These are phyloP conservation scores for Fusarium protoensiforme DNA, from an alignment of 2,329 filamentous ascomycete species.

Conservation along the genomic window DNA sequence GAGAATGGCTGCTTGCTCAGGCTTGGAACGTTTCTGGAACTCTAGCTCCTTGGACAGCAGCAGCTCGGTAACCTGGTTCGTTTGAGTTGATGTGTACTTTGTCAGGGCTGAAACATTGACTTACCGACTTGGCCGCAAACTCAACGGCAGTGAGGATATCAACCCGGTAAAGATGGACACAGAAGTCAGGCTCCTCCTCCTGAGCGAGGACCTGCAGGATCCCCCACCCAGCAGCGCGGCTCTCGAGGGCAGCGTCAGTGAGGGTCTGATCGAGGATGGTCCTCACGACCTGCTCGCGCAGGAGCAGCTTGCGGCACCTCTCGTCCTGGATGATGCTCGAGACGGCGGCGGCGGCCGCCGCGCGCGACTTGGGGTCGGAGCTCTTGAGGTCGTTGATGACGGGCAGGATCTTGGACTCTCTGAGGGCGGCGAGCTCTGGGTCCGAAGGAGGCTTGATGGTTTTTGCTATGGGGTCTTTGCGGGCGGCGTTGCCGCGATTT, in stretches of 20 bases:
- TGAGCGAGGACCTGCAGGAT: slow-evolving; percentile 70
- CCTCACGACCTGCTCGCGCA: slow-evolving; percentile 74
- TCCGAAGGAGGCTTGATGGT: slow-evolving; percentile 70
- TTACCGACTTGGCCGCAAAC: slow-evolving; percentile 64
- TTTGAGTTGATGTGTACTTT: slow-evolving; percentile 9
- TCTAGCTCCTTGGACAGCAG: slow-evolving; percentile 53
- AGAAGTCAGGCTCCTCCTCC: slow-evolving; percentile 75
- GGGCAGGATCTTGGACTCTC: slow-evolving; percentile 72
- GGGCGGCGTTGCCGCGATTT: slow-evolving; percentile 60
- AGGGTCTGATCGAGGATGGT: slow-evolving; percentile 72
- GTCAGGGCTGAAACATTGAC: slow-evolving; percentile 27
- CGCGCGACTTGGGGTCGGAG: slow-evolving; percentile 68
- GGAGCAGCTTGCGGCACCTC: slow-evolving; percentile 71
- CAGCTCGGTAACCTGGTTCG: slow-evolving; percentile 55
- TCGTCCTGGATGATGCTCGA: slow-evolving; percentile 71
- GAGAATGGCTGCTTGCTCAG: slow-evolving; percentile 65
- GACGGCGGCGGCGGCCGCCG: slow-evolving; percentile 68
- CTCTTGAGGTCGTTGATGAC: slow-evolving; percentile 70
- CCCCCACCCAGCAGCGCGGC: slow-evolving; percentile 74
- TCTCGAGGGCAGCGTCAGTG: slow-evolving; percentile 71
- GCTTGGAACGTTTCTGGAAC: slow-evolving; percentile 61
- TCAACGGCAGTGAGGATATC: slow-evolving; percentile 71
- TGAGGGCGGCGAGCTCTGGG: slow-evolving; percentile 71
- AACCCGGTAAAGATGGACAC: slow-evolving; percentile 70
- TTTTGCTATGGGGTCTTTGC: slow-evolving; percentile 67